A percentile compares a stretch with the other conserved stretches of the same genome.
Evolutionary conservation across 345 rosid species (phyloP).

Genomic region (Excoecaria cochinchinensis): DNA sequence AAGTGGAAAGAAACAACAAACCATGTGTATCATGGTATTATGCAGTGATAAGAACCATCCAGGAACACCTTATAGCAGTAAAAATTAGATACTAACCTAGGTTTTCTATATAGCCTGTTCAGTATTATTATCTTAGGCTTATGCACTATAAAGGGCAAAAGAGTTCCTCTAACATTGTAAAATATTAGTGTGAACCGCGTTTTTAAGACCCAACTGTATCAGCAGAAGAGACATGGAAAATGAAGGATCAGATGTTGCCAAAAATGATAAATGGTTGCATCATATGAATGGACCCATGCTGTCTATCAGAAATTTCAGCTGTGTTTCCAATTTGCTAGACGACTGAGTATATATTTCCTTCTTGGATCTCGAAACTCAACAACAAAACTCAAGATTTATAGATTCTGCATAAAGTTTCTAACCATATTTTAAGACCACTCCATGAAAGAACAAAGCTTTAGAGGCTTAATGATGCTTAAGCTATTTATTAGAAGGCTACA

Average conservation of each 20-base stretch:
- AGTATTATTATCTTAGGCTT: too few species aligned
- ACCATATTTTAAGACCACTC: background rate
- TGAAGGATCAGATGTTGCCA: conserved; percentile 1
- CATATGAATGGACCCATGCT: conserved; percentile 14
- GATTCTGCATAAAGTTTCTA: background rate
- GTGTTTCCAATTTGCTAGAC: conserved; percentile 17
- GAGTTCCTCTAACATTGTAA: background rate
- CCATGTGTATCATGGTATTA: too few species aligned
- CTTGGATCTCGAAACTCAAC: background rate
- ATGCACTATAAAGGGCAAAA: background rate
- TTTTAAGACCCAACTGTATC: conserved; percentile 9
- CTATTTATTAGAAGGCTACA: conserved; percentile 26
- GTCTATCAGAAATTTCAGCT: conserved; percentile 17
- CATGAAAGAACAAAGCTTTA: conserved; percentile 13
- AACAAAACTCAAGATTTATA: background rate
- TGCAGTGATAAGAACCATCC: too few species aligned
- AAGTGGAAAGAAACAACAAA: too few species aligned
- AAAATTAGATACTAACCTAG: background rate
- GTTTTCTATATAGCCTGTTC: too few species aligned
- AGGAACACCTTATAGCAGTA: too few species aligned
- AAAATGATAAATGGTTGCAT: background rate
- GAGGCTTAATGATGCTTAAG: conserved; percentile 32
- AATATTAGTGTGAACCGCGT: conserved; percentile 12
- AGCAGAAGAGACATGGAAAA: background rate
- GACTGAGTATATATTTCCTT: background rate